Conservation (phyloP, 2,329 filamentous ascomycete genomes). For the Botryotinia narcissicola region DNA sequence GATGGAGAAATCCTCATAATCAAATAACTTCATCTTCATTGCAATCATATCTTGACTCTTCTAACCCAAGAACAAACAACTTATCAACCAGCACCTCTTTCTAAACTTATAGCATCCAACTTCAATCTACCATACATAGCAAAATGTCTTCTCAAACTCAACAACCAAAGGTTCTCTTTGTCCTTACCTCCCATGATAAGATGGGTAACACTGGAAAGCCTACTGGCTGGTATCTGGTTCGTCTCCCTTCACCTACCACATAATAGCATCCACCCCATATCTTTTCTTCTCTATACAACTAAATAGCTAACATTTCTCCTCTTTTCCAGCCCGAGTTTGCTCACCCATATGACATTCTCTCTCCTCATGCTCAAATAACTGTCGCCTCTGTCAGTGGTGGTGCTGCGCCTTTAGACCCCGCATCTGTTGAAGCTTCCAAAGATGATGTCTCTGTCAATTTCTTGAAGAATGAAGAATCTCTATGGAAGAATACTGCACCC, state of each 20-base stretch:
- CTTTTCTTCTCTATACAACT: neutral
- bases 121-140: conserved; percentile 8
- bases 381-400: conserved; percentile 47
- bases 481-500: conserved; percentile 55
- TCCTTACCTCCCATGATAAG: conserved; percentile 47
- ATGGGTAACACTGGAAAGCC: conserved; percentile 41
- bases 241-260: conserved; percentile 17
- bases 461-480: conserved; percentile 45
- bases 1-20: neutral
- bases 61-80: neutral
- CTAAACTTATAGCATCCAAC: neutral
- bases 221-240: conserved; percentile 54
- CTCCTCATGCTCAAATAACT: conserved; percentile 42
- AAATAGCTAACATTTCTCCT: conserved; percentile 27
- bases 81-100: neutral
- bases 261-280: no score
- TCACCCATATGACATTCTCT: conserved; percentile 47
- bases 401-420: conserved; percentile 46
- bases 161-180: conserved; percentile 50
- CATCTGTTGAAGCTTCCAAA: conserved; percentile 45
- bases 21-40: neutral
- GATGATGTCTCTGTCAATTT: conserved; percentile 43
- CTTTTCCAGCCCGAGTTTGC: conserved; percentile 47
- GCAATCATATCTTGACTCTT: neutral
- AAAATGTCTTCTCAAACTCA: conserved; percentile 16